Evolutionary conservation across 306 rosid genomes (phyloP), one percentile per base, ranked within the genome.

Genomic region (Trifolium fragiferum): DNA sequence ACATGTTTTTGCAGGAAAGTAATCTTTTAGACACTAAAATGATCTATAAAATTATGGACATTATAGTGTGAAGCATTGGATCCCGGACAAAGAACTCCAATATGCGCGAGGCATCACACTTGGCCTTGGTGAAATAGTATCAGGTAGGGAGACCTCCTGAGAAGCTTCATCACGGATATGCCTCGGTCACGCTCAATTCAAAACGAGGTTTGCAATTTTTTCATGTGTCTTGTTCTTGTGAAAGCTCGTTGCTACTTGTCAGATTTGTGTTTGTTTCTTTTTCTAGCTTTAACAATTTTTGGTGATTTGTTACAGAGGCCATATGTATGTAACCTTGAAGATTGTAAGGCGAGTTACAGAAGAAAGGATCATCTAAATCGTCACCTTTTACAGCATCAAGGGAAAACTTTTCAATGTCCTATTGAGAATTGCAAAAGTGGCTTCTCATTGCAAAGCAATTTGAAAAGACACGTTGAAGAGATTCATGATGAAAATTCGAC

Each of bases 71-170:
- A 90, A 76, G 97, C 99, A 94, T 92, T 94, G 99, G 97, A 94
- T 94, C 97, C 86, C 92, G 69, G 80, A 70, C 2, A 25, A 25
- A 25, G 27, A 25, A 25, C 11, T 94, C 97, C 98, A 91, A 94
- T 86, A 94, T 94, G 94, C 91, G 10, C 0, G 92, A 85, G 92
- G 98, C 89, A 85, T 46, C 46, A 25, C 68, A 10, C 57, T 68
- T 60, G 23, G 40, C 62, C 96, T 88, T 91, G 98, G 70, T 84
- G 97, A 96, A 91, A 85, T 69, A 91, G 96, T 89, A 93, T 54
- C 96, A 88, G 92, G 97, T 64, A 64, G 96, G 98, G 98, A 46
- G 96, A 91, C 97, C 96, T 80, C 97, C 92, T 93, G 98, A 59
- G 98, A 91, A 93, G 97, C 93, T 86, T 92, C 96, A 55, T 88